phyloP scores from a whole-genome alignment of 2,329 filamentous ascomycete genomes.

The Fusarium nodosum region DNA sequence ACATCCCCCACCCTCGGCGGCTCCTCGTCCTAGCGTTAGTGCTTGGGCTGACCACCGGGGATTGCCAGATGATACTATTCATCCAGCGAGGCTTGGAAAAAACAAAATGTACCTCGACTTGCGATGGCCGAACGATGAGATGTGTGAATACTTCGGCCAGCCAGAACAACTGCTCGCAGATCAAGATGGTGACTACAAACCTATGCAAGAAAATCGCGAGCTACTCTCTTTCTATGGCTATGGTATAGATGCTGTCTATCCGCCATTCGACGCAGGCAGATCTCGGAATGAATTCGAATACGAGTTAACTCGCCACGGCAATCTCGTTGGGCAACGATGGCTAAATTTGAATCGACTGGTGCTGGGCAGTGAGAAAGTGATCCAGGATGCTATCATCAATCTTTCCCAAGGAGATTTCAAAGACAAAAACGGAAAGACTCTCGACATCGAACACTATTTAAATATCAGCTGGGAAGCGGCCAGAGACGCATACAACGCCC shows the following conservation, averaged over 20 bases:
- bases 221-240: neutral
- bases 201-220: neutral
- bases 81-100: conserved; percentile 15
- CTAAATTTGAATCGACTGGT: conserved; percentile 16
- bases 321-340: conserved; percentile 17
- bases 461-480: conserved; percentile 24
- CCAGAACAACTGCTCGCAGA: neutral
- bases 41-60: too few relatives aligned
- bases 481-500: conserved; percentile 25
- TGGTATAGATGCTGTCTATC: conserved; percentile 30
- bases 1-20: neutral
- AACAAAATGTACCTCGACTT: neutral
- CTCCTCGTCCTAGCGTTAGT: neutral
- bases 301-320: neutral
- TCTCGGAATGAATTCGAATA: neutral
- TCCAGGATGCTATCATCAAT: conserved; percentile 27
- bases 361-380: conserved; percentile 20
- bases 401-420: conserved; percentile 8
- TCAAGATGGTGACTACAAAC: too few relatives aligned
- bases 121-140: neutral
- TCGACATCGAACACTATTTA: conserved; percentile 21
- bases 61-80: neutral
- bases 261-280: conserved; percentile 32
- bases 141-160: neutral
- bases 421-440: neutral